These are phyloP conservation scores for Dryadomyces quercus-mongolicae DNA, from an alignment of 2,329 filamentous ascomycete species.

Conservation along the genomic window DNA sequence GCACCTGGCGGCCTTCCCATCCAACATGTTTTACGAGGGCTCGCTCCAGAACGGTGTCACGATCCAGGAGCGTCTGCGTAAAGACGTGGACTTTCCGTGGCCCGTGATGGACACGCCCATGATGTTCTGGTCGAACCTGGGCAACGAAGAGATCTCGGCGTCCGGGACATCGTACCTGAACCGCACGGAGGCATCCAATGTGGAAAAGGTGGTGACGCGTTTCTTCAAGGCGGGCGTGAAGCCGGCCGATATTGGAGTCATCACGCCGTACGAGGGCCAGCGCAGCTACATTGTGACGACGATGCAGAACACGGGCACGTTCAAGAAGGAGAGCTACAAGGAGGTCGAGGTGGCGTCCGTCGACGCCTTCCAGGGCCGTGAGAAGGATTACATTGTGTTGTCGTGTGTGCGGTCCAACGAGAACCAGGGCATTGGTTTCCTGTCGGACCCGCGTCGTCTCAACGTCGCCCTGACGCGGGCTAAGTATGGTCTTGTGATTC, in stretches of 20 bases:
- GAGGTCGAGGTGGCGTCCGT: conserved; percentile 97
- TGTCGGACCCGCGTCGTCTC: conserved; percentile 92
- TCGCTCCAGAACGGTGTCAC: conserved; percentile 95
- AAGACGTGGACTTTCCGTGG: conserved; percentile 97
- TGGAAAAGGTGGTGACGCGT: conserved; percentile 95
- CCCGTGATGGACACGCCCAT: conserved; percentile 87
- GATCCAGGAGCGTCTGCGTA: conserved; percentile 72
- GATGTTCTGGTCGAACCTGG: conserved; percentile 99
- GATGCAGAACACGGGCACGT: conserved; percentile 96
- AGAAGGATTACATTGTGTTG: conserved; percentile 97
- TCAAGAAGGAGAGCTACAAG: conserved; percentile 98
- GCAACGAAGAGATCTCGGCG: conserved; percentile 95
- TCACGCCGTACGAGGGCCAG: conserved; percentile 97
- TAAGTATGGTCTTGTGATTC: conserved; percentile 91
- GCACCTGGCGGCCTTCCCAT: conserved; percentile 91
- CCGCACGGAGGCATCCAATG: conserved; percentile 90
- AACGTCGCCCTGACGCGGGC: conserved; percentile 95
- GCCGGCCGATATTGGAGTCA: conserved; percentile 87
- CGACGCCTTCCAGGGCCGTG: conserved; percentile 95
- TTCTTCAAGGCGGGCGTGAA: conserved; percentile 99
- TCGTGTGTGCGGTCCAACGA: conserved; percentile 98
- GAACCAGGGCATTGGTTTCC: conserved; percentile 96
- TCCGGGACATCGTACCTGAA: conserved; percentile 98
- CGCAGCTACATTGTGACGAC: conserved; percentile 96
- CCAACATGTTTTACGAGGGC: conserved; percentile 99